Conservation (phyloP, 345 rosid genomes). For the Gossypium longicalyx region DNA sequence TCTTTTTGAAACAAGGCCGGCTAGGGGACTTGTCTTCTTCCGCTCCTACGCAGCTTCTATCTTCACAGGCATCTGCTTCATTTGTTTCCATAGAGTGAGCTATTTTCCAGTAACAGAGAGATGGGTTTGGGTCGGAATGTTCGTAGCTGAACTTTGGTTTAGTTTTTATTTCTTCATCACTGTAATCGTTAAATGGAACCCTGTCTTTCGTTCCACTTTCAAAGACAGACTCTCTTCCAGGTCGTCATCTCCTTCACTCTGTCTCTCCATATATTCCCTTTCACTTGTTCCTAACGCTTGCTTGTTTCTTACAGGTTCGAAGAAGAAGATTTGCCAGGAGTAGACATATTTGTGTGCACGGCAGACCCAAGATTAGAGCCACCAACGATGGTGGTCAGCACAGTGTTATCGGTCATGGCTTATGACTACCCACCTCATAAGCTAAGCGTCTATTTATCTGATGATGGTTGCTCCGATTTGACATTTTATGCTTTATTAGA, state of each 20-base stretch:
- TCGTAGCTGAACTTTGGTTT: slow-evolving; percentile 34
- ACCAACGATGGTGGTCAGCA: slow-evolving; percentile 43
- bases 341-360: slow-evolving; percentile 53
- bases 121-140: slow-evolving; percentile 39
- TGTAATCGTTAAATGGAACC: too few species aligned
- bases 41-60: slow-evolving; percentile 20
- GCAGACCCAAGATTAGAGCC: slow-evolving; percentile 50
- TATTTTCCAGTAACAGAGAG: slow-evolving; percentile 15
- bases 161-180: too few species aligned
- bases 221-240: too few species aligned
- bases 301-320: slow-evolving; percentile 20
- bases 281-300: too few species aligned
- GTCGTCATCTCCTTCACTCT: too few species aligned
- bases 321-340: slow-evolving; percentile 28
- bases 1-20: slow-evolving; percentile 34
- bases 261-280: too few species aligned
- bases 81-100: slow-evolving; percentile 29
- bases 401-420: background rate
- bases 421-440: too few species aligned
- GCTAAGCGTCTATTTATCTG: too few species aligned
- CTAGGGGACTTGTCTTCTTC: slow-evolving; percentile 13
- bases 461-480: slow-evolving; percentile 28
- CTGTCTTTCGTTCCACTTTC: too few species aligned
- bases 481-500: slow-evolving; percentile 49
- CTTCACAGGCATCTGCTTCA: slow-evolving; percentile 18